Evolutionary conservation across 164 flowering plant species (phyloP).

Genomic region (Sedum album): DNA sequence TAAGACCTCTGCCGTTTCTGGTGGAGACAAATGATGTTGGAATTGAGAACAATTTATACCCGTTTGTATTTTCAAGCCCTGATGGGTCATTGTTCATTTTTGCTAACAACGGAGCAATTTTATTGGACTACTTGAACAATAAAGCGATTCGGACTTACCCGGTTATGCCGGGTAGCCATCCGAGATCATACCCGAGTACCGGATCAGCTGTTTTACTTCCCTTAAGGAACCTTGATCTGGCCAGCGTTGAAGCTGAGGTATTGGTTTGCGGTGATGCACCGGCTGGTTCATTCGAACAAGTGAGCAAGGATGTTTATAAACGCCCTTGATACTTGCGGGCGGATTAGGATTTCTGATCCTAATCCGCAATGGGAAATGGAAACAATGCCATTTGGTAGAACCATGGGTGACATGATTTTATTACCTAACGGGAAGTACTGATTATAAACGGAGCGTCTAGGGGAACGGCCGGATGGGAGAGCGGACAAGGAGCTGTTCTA

Average conservation of each 20-base stretch:
- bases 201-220: slow-evolving; percentile 55
- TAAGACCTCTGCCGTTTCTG: slow-evolving; percentile 32
- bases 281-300: slow-evolving; percentile 21
- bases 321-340: slow-evolving; percentile 37
- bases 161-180: too few relatives aligned
- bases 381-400: slow-evolving; percentile 34
- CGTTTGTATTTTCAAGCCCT: slow-evolving; percentile 26
- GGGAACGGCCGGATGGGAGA: slow-evolving; percentile 11
- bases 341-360: slow-evolving; percentile 36
- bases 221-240: slow-evolving; percentile 18
- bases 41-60: slow-evolving; percentile 56
- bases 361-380: slow-evolving; percentile 42
- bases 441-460: slow-evolving; percentile 6
- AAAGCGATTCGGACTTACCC: too few relatives aligned
- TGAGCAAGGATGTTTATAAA: slow-evolving; percentile 12
- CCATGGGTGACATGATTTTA: too few relatives aligned
- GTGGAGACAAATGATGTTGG: slow-evolving; percentile 30
- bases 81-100: slow-evolving; percentile 24
- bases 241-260: slow-evolving; percentile 27
- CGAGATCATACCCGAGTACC: too few relatives aligned
- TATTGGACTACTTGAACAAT: too few relatives aligned
- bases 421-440: too few relatives aligned
- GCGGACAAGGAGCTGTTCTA: neutral
- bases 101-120: too few relatives aligned
- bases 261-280: slow-evolving; percentile 55